These are phyloP conservation scores for Petunia secreta DNA, from an alignment of 257 asterid genomes.

Conservation along the genomic window DNA sequence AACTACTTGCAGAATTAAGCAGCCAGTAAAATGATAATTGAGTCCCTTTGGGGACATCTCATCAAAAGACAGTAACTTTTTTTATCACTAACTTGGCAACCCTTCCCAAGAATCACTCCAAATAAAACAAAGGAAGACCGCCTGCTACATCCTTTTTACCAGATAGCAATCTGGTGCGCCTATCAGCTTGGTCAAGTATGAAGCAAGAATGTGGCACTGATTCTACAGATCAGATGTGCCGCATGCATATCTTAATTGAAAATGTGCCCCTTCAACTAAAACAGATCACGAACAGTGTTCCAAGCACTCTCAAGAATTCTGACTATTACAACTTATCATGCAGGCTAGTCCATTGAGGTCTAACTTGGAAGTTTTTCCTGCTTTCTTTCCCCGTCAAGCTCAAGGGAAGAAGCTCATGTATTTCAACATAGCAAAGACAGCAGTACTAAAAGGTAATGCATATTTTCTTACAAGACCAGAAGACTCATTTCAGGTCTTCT, in stretches of 20 bases:
- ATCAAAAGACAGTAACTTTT: slow-evolving; percentile 9
- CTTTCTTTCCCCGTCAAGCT: slow-evolving; percentile 22
- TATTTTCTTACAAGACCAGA: slow-evolving; percentile 13
- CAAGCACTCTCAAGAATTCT: neutral
- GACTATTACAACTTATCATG: neutral
- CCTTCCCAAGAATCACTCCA: neutral
- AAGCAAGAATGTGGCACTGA: neutral
- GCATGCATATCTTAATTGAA: neutral
- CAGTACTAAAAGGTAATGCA: neutral
- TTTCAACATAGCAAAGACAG: neutral
- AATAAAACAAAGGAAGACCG: neutral
- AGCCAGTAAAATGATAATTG: neutral
- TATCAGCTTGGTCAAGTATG: slow-evolving; percentile 7
- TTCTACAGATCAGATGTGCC: neutral
- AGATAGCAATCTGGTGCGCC: neutral
- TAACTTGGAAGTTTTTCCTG: slow-evolving; percentile 15
- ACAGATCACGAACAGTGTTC: neutral
- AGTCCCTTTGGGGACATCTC: neutral
- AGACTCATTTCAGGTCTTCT: neutral
- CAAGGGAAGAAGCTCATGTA: neutral
- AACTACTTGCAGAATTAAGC: slow-evolving; percentile 10
- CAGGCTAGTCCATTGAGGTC: neutral
- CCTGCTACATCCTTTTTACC: neutral
- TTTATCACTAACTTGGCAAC: neutral
- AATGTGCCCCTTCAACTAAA: neutral